Conservation (phyloP, 176 grass and related monocot genomes). For the Ensete ventricosum region DNA sequence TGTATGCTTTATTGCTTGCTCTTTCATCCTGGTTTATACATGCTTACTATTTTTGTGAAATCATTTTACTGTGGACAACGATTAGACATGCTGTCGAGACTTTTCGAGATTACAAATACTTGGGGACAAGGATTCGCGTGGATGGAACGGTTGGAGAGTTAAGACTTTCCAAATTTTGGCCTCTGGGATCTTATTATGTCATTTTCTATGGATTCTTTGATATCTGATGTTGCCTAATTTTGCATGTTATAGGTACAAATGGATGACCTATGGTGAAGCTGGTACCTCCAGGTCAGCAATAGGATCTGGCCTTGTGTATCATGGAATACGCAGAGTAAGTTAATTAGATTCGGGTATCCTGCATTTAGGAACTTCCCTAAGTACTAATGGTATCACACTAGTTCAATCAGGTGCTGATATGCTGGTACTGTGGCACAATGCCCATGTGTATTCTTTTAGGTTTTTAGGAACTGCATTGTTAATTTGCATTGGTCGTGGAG, state of each 20-base stretch:
- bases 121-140: constrained; percentile 64
- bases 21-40: neutral
- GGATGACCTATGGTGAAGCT: constrained; percentile 97
- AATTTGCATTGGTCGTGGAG: no score
- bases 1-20: no score
- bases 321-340: constrained; percentile 66
- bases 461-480: no score
- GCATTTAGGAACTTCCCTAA: neutral
- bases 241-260: constrained; percentile 55
- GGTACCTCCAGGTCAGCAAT: constrained; percentile 55
- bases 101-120: constrained; percentile 71
- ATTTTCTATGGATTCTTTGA: neutral
- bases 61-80: neutral
- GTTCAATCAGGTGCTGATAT: neutral
- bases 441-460: no score
- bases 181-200: constrained; percentile 12
- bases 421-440: neutral
- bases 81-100: constrained; percentile 72
- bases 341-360: constrained; percentile 5
- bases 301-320: constrained; percentile 80
- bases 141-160: constrained; percentile 95
- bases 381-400: neutral
- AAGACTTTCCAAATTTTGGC: constrained; percentile 29
- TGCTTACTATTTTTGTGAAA: neutral
- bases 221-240: neutral